phyloP scores from a whole-genome alignment of 2,329 filamentous ascomycete genomes.

The Penicillium capsulatum region DNA sequence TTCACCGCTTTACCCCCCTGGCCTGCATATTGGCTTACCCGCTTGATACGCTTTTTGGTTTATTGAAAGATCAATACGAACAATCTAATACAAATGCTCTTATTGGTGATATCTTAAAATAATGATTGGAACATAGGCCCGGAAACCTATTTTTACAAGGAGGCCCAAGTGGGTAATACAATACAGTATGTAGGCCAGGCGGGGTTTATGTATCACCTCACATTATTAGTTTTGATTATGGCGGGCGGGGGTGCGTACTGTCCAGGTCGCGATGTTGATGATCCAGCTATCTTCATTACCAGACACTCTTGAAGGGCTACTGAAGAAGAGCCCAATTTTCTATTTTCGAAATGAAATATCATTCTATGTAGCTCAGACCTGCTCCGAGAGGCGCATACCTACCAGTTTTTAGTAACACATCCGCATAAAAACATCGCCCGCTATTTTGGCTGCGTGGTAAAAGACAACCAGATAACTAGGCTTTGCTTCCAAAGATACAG shows the following conservation, averaged over 20 bases:
- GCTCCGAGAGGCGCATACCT: background rate
- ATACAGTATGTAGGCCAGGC: too few relatives aligned
- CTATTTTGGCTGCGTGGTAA: background rate
- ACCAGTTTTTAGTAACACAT: background rate
- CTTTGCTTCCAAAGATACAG: background rate
- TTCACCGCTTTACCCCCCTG: conserved; percentile 10
- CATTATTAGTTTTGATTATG: background rate
- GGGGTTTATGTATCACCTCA: background rate
- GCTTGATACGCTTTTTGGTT: too few relatives aligned
- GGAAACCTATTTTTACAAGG: too few relatives aligned
- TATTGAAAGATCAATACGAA: too few relatives aligned
- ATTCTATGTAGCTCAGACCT: background rate
- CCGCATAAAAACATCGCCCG: conserved; percentile 1
- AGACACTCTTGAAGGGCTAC: background rate
- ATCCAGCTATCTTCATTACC: background rate
- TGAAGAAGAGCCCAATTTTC: background rate
- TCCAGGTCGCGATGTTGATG: background rate
- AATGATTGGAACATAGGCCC: too few relatives aligned
- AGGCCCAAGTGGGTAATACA: too few relatives aligned
- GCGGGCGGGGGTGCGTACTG: background rate
- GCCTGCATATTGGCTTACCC: too few relatives aligned
- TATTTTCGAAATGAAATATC: background rate
- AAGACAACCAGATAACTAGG: background rate
- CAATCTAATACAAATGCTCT: too few relatives aligned
- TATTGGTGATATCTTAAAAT: too few relatives aligned